phyloP scores from a whole-genome alignment of 2,329 filamentous ascomycete species.

The Kalmusia sp. region DNA sequence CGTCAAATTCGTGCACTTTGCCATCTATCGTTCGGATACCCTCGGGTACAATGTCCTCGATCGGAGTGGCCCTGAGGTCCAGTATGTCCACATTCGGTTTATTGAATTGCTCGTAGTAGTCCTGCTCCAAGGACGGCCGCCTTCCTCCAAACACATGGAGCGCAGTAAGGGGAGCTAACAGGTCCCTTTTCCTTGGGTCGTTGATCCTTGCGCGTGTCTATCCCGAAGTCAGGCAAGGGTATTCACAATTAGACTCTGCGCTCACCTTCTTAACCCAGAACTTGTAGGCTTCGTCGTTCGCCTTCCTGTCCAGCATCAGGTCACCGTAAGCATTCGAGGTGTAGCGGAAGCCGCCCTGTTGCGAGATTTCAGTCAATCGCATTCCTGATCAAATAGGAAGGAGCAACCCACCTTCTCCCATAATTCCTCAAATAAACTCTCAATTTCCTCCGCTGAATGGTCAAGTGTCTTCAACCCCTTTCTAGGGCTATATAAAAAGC shows the following conservation, averaged over 20 bases:
- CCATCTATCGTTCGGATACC: conserved; percentile 43
- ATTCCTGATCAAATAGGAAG: conserved; percentile 40
- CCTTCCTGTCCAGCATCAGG: conserved; percentile 37
- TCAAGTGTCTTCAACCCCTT: conserved; percentile 54
- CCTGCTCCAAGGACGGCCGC: conserved; percentile 49
- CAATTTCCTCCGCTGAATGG: conserved; percentile 44
- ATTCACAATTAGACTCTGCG: too few species aligned
- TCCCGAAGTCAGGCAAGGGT: not conserved
- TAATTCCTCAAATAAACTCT: conserved; percentile 45
- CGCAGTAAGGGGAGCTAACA: conserved; percentile 46
- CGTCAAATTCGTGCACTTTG: conserved; percentile 41
- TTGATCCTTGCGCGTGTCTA: conserved; percentile 38
- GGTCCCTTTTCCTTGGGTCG: conserved; percentile 47
- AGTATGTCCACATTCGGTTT: conserved; percentile 45
- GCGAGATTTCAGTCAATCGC: conserved; percentile 19
- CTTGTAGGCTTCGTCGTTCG: conserved; percentile 48
- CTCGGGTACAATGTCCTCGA: conserved; percentile 32
- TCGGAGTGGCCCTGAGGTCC: conserved; percentile 41
- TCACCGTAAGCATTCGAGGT: conserved; percentile 18
- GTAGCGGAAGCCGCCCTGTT: conserved; percentile 21
- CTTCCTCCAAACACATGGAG: conserved; percentile 50
- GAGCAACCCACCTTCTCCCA: conserved; percentile 38
- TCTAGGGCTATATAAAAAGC: conserved; percentile 64
- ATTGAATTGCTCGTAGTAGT: conserved; percentile 51
- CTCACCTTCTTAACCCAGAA: conserved; percentile 50